Evolutionary conservation across 2,329 filamentous ascomycete species (phyloP).

Genomic region (Arthrobotrys sphaeroides): DNA sequence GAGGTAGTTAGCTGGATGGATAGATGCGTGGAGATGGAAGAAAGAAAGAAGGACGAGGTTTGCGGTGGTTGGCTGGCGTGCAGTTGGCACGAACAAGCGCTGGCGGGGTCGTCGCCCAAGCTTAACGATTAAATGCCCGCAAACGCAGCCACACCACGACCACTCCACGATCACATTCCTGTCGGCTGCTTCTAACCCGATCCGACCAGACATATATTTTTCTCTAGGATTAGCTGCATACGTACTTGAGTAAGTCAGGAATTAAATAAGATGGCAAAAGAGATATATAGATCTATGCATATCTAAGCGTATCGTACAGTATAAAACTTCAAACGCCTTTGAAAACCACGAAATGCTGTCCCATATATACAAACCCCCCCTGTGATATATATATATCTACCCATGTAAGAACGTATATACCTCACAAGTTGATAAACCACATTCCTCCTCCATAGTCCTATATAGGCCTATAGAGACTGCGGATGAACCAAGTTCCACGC

Average conservation of each 20-base stretch:
- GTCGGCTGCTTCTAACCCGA: conserved; percentile 10
- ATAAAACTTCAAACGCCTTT: background rate
- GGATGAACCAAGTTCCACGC: too few relatives aligned
- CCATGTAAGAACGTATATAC: too few relatives aligned
- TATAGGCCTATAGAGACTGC: too few relatives aligned
- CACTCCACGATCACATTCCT: conserved; percentile 7
- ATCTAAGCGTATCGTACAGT: background rate
- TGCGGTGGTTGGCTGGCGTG: conserved; percentile 12
- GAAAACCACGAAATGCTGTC: background rate
- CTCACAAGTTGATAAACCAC: too few relatives aligned
- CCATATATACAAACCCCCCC: background rate
- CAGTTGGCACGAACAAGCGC: background rate
- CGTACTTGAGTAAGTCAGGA: too few relatives aligned
- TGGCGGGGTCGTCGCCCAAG: conserved; percentile 48
- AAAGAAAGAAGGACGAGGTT: background rate
- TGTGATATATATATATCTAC: background rate
- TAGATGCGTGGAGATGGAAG: background rate
- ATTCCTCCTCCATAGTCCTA: too few relatives aligned
- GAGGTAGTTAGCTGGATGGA: background rate
- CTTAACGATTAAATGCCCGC: conserved; percentile 29
- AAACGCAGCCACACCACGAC: conserved; percentile 26
- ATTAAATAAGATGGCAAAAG: too few relatives aligned
- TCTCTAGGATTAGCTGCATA: too few relatives aligned
- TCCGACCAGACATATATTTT: background rate
- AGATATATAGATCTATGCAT: background rate